phyloP scores from a whole-genome alignment of 352 stramenopile species.

The Phytophthora fragariae region DNA sequence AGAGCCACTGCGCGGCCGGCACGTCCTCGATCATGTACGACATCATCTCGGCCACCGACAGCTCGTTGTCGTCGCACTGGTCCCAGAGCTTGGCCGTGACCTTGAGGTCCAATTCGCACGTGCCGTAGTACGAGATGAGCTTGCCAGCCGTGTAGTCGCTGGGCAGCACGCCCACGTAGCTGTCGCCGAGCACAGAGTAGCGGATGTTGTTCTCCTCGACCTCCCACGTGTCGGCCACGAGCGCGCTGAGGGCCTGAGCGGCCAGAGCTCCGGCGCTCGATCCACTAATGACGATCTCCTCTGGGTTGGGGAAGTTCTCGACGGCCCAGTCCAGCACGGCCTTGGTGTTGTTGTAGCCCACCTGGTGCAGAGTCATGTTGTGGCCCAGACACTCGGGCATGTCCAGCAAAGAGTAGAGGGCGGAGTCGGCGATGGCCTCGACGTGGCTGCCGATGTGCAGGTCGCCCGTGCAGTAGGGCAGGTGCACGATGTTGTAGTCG shows the following conservation, averaged over 20 bases:
- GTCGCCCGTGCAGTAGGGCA: slow-evolving; percentile 81
- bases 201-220: slow-evolving; percentile 60
- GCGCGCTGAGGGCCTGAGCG: slow-evolving; percentile 52
- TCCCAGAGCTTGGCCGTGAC: slow-evolving; percentile 45
- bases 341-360: slow-evolving; percentile 73
- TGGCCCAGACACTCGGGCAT: slow-evolving; percentile 51
- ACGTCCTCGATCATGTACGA: slow-evolving; percentile 59
- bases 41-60: slow-evolving; percentile 61
- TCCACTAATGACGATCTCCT: slow-evolving; percentile 64
- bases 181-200: slow-evolving; percentile 68
- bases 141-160: slow-evolving; percentile 52
- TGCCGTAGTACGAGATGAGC: slow-evolving; percentile 68
- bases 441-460: slow-evolving; percentile 63
- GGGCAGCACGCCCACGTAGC: slow-evolving; percentile 70
- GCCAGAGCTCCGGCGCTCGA: slow-evolving; percentile 65
- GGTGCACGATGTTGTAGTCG: slow-evolving; percentile 80
- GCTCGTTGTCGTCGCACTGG: slow-evolving; percentile 52
- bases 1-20: slow-evolving; percentile 63
- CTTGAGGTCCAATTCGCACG: slow-evolving; percentile 61
- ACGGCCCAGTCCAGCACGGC: slow-evolving; percentile 67
- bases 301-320: slow-evolving; percentile 66
- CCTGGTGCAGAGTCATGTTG: slow-evolving; percentile 62
- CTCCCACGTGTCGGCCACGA: slow-evolving; percentile 66
- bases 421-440: slow-evolving; percentile 35
- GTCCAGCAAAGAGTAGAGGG: slow-evolving; percentile 50